These are phyloP conservation scores for Helminthosporium solani DNA, from an alignment of 2,329 filamentous ascomycete genomes.

Conservation along the genomic window DNA sequence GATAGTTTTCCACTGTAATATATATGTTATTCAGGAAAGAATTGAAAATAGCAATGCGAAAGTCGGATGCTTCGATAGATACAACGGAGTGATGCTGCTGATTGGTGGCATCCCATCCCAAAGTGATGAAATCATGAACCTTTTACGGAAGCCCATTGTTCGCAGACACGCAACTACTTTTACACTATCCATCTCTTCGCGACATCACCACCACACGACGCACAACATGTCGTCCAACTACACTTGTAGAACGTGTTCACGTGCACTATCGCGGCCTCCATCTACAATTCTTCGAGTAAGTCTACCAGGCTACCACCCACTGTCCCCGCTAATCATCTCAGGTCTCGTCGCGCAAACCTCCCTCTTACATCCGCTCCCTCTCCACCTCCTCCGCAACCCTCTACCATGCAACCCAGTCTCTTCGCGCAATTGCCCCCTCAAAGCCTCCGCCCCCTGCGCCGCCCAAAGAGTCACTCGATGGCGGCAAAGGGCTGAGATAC, in stretches of 20 bases:
- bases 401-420: conserved; percentile 24
- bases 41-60: too few relatives aligned
- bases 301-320: neutral
- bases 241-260: conserved; percentile 40
- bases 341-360: conserved; percentile 20
- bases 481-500: neutral
- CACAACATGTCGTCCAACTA: conserved; percentile 39
- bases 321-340: conserved; percentile 19
- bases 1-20: too few relatives aligned
- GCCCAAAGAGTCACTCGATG: conserved; percentile 12
- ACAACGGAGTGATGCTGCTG: neutral
- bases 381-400: conserved; percentile 23
- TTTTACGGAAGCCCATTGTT: conserved; percentile 22
- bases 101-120: conserved; percentile 13
- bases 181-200: neutral
- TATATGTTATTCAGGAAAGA: too few relatives aligned
- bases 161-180: conserved; percentile 25
- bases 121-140: conserved; percentile 38
- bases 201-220: conserved; percentile 7
- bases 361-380: conserved; percentile 20
- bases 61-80: too few relatives aligned
- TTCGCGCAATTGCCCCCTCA: conserved; percentile 17
- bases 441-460: neutral
- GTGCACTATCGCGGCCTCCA: conserved; percentile 23
- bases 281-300: conserved; percentile 22